phyloP scores from a whole-genome alignment of 495 filamentous ascomycete species.

The Lasiosphaeria ovina region DNA sequence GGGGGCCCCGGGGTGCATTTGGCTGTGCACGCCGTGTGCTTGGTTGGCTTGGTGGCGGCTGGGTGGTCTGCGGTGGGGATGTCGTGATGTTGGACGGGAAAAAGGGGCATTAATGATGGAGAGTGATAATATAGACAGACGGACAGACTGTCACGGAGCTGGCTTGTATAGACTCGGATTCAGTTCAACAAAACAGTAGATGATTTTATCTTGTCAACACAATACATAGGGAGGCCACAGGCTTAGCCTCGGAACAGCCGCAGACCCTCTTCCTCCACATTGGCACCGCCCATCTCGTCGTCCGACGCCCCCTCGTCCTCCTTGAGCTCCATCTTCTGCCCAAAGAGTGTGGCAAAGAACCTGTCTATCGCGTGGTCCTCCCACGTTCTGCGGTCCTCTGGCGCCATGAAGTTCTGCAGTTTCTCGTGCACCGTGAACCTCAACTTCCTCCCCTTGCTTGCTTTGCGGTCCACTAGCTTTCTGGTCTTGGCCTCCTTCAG shows the following conservation, averaged over 20 bases:
- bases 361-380: conserved; percentile 74
- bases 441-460: conserved; percentile 93
- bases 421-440: conserved; percentile 93
- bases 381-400: conserved; percentile 77
- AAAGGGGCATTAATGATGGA: neutral
- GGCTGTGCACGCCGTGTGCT: conserved; percentile 24
- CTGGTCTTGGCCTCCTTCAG: conserved; percentile 79
- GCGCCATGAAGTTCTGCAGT: conserved; percentile 96
- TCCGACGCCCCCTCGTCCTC: conserved; percentile 61
- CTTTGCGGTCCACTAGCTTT: conserved; percentile 85
- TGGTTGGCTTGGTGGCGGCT: conserved; percentile 20
- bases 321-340: conserved; percentile 68
- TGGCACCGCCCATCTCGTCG: conserved; percentile 56
- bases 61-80: neutral
- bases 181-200: neutral
- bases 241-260: conserved; percentile 64
- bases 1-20: conserved; percentile 34
- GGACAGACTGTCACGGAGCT: no score
- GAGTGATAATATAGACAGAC: neutral
- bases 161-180: neutral
- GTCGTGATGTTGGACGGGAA: neutral
- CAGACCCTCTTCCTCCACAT: conserved; percentile 64
- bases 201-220: conserved; percentile 1
- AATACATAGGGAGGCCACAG: neutral
- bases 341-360: conserved; percentile 86